Evolutionary conservation across 1,284 basidiomycete genomes (phyloP).

Genomic region (Ustilago bromivora): DNA sequence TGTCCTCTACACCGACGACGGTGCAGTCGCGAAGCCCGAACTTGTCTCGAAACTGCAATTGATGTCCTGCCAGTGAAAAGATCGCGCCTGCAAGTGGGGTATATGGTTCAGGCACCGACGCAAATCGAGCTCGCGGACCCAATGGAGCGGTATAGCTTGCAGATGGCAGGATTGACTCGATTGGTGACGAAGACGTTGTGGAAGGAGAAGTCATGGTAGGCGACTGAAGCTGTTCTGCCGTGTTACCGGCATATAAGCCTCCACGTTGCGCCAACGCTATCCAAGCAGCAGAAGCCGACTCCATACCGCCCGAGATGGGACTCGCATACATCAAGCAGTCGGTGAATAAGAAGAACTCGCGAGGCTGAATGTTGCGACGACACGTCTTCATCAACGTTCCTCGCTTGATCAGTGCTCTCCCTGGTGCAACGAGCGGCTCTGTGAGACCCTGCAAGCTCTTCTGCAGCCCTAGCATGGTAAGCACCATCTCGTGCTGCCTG

Average conservation of each 20-base stretch:
- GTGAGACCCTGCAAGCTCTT: constrained; percentile 59
- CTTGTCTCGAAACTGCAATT: constrained; percentile 64
- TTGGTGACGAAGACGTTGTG: constrained; percentile 79
- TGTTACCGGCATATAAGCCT: constrained; percentile 69
- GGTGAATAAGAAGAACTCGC: constrained; percentile 67
- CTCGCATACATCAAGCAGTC: constrained; percentile 67
- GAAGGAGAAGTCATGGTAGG: constrained; percentile 70
- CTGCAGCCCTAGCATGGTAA: constrained; percentile 65
- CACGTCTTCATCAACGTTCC: constrained; percentile 67
- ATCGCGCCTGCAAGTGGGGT: constrained; percentile 48
- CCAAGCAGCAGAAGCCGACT: constrained; percentile 61
- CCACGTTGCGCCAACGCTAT: constrained; percentile 76
- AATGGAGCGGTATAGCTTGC: constrained; percentile 12
- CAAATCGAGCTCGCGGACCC: constrained; percentile 20
- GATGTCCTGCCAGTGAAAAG: constrained; percentile 49
- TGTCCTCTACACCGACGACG: constrained; percentile 63
- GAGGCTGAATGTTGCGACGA: constrained; percentile 66
- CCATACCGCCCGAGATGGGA: constrained; percentile 55
- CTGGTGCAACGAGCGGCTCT: constrained; percentile 65
- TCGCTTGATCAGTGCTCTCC: constrained; percentile 60
- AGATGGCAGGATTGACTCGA: constrained; percentile 31
- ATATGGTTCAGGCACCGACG: constrained; percentile 37
- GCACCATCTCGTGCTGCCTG: constrained; percentile 66
- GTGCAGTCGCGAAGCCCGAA: constrained; percentile 65
- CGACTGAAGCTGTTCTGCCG: constrained; percentile 18